Evolutionary conservation across 345 rosid genomes (phyloP).

Genomic region (Punica granatum): DNA sequence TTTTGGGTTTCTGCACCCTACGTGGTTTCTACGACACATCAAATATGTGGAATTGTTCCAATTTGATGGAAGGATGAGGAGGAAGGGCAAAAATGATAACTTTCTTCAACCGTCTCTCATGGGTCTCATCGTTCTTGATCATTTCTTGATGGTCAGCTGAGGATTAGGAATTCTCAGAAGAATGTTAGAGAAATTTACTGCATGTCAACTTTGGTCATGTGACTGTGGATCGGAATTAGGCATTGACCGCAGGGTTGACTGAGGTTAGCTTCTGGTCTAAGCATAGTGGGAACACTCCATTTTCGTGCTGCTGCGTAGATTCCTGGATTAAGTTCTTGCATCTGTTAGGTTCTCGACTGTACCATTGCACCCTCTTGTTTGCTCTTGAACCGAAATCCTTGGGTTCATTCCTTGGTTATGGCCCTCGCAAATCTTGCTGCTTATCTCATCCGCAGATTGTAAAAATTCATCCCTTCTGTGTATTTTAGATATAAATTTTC

Average conservation of each 20-base stretch:
- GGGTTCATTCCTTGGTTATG: no score
- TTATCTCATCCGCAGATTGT: neutral
- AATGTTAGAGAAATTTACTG: neutral
- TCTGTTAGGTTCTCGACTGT: neutral
- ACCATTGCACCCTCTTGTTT: no score
- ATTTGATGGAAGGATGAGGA: neutral
- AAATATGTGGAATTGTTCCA: neutral
- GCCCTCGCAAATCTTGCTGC: no score
- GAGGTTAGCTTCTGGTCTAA: neutral
- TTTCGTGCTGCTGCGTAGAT: neutral
- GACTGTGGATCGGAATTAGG: neutral
- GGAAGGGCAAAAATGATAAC: neutral
- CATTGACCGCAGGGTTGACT: neutral
- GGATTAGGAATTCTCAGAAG: neutral
- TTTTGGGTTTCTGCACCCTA: neutral
- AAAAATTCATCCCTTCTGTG: no score
- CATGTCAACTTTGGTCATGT: neutral
- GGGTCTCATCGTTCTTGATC: neutral
- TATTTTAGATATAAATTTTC: no score
- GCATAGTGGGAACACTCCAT: neutral
- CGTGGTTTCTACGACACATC: neutral
- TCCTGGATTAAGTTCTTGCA: neutral
- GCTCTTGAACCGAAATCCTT: no score
- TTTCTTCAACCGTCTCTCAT: neutral
- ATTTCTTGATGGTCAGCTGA: neutral